Evolutionary conservation across 2,329 filamentous ascomycete species (phyloP), one percentile per base, ranked within the genome.

Genomic region (Beauveria medogensis): DNA sequence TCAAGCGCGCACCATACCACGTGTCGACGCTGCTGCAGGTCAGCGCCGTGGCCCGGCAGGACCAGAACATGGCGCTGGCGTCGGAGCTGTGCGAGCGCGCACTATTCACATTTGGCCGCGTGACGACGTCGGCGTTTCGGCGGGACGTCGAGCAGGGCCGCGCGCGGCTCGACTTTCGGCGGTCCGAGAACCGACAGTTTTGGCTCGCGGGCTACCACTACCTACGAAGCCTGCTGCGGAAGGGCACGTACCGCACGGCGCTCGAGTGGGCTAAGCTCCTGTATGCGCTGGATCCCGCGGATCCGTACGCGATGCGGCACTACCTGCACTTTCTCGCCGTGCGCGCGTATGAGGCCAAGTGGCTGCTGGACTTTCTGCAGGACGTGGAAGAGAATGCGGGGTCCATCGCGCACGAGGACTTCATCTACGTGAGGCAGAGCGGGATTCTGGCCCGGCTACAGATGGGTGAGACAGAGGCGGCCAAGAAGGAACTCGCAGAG

Each of bases 21-120:
- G 88, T 97, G 66, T 94, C 91, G 1, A 92, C 91, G 2, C 82
- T 97, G n/a, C 85, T 97, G 24, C 92, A 97, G 71, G 92, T 96
- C 30, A 95, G 91, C 64, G 91, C 91, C 71, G 89, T 97, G 55
- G 92, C 92, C 14, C 93, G 94, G 71, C 90, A 96, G 66, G 91
- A 97, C 70, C 86, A 91, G 58, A 94, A 97, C 70, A 88, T 92
- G 71, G 85, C 92, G 1, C 83, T 94, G 4, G 87, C 93, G 0
- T 88, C 91, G 3, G 92, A 97, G 68, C 82, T 97, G 2, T 85
- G 95, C 59, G 93, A 97, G 75, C 84, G 94, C 51, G 92, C 93
- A 0, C 81, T 99, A 6, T 97, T 97, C 75, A 90, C 90, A 0
- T 93, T 97, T 70, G 94, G 93, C n/a, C 85, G 93, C 43, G 90